Base-by-base conservation (phyloP, 2,329 filamentous ascomycete species). In the Cordyceps farinosa region DNA sequence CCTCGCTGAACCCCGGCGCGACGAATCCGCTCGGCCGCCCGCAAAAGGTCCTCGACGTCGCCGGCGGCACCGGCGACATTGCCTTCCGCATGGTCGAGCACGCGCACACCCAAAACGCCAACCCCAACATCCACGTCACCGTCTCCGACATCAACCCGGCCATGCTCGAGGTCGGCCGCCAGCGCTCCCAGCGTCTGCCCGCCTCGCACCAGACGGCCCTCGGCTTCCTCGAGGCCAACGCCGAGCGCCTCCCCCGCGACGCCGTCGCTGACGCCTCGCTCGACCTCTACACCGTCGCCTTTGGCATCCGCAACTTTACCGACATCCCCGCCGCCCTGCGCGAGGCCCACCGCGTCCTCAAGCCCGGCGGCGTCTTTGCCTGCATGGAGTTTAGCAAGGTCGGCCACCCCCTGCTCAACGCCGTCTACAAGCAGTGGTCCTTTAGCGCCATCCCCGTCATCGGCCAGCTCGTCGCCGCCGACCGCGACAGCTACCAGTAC, bases 401-500 rank as follows among this genome's bases (percentile, higher is more conserved):
- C 8, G 90, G 96, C 65, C 85, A 86, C 73, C 84, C 87, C 0
- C 67, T 96, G 1, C 87, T 99, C 72, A 90, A 98, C 76, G 86
- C 87, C 22, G 76, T 94, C 1, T 99, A 99, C 78, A 96, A 97
- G 82, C 85, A 90, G 64, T 99, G 96, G 93, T 97, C 91, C 65
- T 99, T 99, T 75, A 84, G 87, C 65, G 92, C 92, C 13, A 99
- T 99, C 67, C 95, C 95, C 0, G 76, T 99, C 69, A 97, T 99
- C 71, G 96, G 95, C 3, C 94, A 99, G 78, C 74, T 99, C 65
- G 93, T 99, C 17, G 94, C 95, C 1, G 92, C 91, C 7, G 96
- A 99, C 74, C 83, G 94, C 63, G 94, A 96, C 72, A 97, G 92
- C 74, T 99, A 99, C 77, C 95, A 99, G 81, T 99, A 99, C 77